Base-by-base conservation (phyloP, 305 asterid genomes). In the Euphrasia arctica region DNA sequence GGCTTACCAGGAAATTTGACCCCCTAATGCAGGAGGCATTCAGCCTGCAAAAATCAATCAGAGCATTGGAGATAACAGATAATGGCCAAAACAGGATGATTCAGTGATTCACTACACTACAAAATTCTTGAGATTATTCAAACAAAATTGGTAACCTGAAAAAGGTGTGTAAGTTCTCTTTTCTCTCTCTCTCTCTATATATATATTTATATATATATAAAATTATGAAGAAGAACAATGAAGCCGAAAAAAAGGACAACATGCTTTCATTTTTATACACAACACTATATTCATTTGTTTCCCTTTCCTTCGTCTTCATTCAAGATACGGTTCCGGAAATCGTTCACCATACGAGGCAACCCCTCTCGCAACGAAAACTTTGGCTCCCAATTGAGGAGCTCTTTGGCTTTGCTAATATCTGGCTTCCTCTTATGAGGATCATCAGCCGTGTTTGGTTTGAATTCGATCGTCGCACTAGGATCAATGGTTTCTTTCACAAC, bases 341-440 rank as follows among this genome's bases (percentile, higher is more conserved):
- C 95, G 29, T 62, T 71, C 27, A 85, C 91, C 94, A 88, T 85
- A 61, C 70, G 78, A 48, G 96, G 94, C 70, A 85, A 78, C 13
- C 94, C 96, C 56, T 83, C 88, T 22, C 80, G 78, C 68, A 88
- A 76, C 29, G 94, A 72, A 60, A 88, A 67, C 77, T 76, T 82
- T 1, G 96, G 96, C 74, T 85, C 91, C 94, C 96, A 88, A 71
- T 85, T 82, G 62, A 88, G 82, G 41, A 79, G 78, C 31, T 81
- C 84, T 65, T 83, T 87, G 13, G 95, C 95, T 74, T 83, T 85
- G 68, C 71, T 75, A 32, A 85, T 87, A 70, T 87, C 90, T 11
- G 92, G 92, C 73, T 87, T 87, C 62, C 92, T 79, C 76, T 85
- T 87, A 57, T 87, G 95, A 67, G 95, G 95, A 69, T 85, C 95